Conservation (phyloP, 169 alveolate genomes). For the Besnoitia besnoiti region DNA sequence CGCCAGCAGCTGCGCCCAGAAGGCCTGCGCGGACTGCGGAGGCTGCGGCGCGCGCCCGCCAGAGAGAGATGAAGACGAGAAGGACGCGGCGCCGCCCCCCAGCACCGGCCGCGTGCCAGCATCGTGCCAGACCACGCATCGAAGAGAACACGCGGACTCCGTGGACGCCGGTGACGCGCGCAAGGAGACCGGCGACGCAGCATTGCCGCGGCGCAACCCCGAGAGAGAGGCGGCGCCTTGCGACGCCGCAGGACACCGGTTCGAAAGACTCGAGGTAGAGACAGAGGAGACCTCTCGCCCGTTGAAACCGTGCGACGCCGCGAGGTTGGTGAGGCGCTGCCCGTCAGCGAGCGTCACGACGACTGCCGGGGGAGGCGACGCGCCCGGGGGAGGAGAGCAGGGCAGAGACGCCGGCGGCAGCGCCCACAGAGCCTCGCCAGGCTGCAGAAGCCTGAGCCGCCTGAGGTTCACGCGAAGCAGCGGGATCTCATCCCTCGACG, state of each 20-base stretch:
- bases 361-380: not conserved
- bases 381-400: not conserved
- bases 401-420: not conserved
- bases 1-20: not conserved
- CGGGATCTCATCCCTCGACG: not conserved
- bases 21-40: not conserved
- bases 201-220: no score
- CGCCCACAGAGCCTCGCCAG: not conserved
- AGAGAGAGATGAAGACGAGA: not conserved
- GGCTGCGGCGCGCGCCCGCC: not conserved
- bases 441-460: not conserved
- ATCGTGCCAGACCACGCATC: not conserved
- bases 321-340: conserved; percentile 2
- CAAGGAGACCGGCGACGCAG: no score
- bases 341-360: conserved; percentile 18
- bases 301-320: no score
- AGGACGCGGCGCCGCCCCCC: not conserved
- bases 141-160: no score
- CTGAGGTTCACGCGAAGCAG: not conserved
- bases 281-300: no score
- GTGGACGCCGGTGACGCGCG: no score
- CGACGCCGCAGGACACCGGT: no score
- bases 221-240: no score
- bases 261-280: no score
- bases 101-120: not conserved